Evolutionary conservation across 768 basidiomycete species (phyloP), one percentile per base, ranked within the genome.

Genomic region (Fomitopsis serialis): DNA sequence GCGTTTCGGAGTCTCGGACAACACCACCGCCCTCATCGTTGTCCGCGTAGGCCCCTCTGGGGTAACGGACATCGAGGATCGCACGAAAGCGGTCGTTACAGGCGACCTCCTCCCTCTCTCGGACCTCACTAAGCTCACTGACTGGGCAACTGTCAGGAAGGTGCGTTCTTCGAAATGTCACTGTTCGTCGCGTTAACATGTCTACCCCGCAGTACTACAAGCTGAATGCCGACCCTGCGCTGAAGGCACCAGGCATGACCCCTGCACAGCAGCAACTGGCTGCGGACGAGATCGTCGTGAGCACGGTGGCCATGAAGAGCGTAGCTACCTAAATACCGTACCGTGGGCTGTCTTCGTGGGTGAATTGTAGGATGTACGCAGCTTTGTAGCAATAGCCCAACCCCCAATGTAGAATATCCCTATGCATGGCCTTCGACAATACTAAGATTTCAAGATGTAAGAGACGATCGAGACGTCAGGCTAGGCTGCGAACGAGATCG

Each of bases 1-100:
- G 47, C 81, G 90, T 53, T 96, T 92, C 61, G 95, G 95, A 5
- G 75, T 97, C 6, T 86, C 87, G 0, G 82, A 87, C 40, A 68
- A 67, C 4, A 85, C 80, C 24, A 77, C 73, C 0, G 72, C 84
- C 13, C 74, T 97, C 19, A 63, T 95, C 29, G 82, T 96, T 10
- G 84, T 96, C 13, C 78, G 84, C 12, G 75, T 97, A 27, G 74
- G 70, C 15, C 68, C 73, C 17, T 68, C 76, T 2, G 68, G 71
- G 3, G 55, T 68, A 2, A 58, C 64, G 2, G 69, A 77, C n/a
- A 68, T 86, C 12, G 66, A 78, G 59, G 61, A 66, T n/a, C 71
- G 67, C 51, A 87, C 92, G 79, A 67, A 70, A 32, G 69, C 68
- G 0, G 74, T 82, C 3, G 79, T 95, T 3, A 61, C 77, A 12